These are phyloP conservation scores for Pilasporangium apinafurcum DNA, from an alignment of 352 stramenopile species.

Conservation along the genomic window DNA sequence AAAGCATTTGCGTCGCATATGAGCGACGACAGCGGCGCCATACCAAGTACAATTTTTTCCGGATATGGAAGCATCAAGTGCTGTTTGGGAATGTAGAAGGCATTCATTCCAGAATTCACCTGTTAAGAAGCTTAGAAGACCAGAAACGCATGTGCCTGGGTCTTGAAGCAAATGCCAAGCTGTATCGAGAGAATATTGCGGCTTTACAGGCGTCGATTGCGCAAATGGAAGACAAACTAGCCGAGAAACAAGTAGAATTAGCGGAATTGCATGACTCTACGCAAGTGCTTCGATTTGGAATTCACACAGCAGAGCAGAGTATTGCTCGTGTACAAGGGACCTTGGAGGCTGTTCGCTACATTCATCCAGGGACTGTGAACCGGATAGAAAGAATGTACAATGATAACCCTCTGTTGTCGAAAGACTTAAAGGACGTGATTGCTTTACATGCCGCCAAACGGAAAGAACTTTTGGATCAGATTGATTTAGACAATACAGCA, in stretches of 20 bases:
- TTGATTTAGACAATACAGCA: constrained; percentile 48
- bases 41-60: constrained; percentile 76
- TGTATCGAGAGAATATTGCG: constrained; percentile 60
- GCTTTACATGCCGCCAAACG: constrained; percentile 40
- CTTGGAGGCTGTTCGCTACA: constrained; percentile 54
- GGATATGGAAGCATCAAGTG: constrained; percentile 73
- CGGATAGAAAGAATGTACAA: constrained; percentile 63
- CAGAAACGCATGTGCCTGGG: constrained; percentile 72
- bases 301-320: constrained; percentile 68
- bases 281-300: constrained; percentile 55
- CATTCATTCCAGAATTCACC: constrained; percentile 55
- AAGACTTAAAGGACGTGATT: constrained; percentile 56
- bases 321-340: constrained; percentile 66
- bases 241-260: constrained; percentile 63
- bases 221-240: constrained; percentile 47
- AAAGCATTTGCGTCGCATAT: constrained; percentile 66
- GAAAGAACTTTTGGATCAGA: constrained; percentile 36
- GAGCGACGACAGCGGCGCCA: constrained; percentile 50
- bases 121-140: constrained; percentile 63
- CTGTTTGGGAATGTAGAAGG: constrained; percentile 67
- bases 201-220: constrained; percentile 47
- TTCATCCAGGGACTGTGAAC: constrained; percentile 64
- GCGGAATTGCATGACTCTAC: constrained; percentile 46
- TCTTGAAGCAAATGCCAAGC: constrained; percentile 43
- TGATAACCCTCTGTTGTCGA: constrained; percentile 58